phyloP scores from a whole-genome alignment of 78 protist species.

The Monosiga brevicollis region DNA sequence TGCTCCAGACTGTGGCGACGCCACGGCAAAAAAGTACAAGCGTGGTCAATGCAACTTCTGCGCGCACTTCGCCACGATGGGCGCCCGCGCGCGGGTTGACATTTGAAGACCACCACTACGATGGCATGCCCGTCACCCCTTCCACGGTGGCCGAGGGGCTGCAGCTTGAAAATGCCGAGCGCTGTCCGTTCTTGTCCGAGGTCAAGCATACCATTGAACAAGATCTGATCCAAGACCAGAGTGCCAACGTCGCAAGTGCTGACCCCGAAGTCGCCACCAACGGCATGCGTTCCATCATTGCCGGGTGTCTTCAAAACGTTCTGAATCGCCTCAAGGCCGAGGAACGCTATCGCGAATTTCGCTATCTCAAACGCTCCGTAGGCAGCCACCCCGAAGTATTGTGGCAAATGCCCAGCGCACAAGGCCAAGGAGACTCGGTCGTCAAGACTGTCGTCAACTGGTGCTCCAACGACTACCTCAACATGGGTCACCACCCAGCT shows the following conservation, averaged over 20 bases:
- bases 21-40: too few species aligned
- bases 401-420: background rate
- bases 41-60: too few species aligned
- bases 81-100: too few species aligned
- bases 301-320: background rate
- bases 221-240: background rate
- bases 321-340: background rate
- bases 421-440: background rate
- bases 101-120: too few species aligned
- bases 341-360: background rate
- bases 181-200: background rate
- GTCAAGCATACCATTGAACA: background rate
- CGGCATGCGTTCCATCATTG: background rate
- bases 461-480: conserved; percentile 89
- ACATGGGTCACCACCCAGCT: conserved; percentile 43
- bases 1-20: too few species aligned
- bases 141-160: background rate
- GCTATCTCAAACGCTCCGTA: background rate
- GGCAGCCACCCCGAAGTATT: background rate
- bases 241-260: background rate
- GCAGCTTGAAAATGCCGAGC: background rate
- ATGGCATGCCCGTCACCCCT: background rate
- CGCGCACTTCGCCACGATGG: too few species aligned
- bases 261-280: background rate
- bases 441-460: conserved; percentile 52